Conservation (phyloP, 495 filamentous ascomycete species). For the Corynascus novoguineensis region DNA sequence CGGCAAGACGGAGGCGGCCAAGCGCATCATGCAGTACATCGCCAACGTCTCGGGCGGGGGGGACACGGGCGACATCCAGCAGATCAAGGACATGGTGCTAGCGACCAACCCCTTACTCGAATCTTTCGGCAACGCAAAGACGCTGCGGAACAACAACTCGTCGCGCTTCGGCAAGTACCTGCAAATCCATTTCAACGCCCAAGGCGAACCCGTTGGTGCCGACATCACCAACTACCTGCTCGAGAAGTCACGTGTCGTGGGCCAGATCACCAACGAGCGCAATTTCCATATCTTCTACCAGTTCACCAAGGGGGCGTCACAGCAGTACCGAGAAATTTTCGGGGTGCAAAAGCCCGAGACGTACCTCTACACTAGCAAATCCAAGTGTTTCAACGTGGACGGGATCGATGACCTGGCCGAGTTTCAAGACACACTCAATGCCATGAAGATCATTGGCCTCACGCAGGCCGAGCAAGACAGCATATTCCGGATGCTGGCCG, state of each 20-base stretch:
- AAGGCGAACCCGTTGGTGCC: slow-evolving; percentile 91
- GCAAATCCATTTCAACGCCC: slow-evolving; percentile 91
- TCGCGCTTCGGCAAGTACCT: slow-evolving; percentile 98
- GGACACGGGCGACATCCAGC: slow-evolving; percentile 83
- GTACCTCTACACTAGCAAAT: slow-evolving; percentile 90
- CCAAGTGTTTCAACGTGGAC: slow-evolving; percentile 88
- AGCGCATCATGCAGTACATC: slow-evolving; percentile 99
- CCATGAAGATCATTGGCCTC: slow-evolving; percentile 92
- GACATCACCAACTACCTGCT: slow-evolving; percentile 98
- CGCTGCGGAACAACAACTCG: slow-evolving; percentile 96
- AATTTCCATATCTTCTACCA: slow-evolving; percentile 99
- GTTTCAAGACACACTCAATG: slow-evolving; percentile 86
- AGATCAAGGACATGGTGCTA: slow-evolving; percentile 98
- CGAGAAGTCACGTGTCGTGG: slow-evolving; percentile 92
- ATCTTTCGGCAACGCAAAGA: slow-evolving; percentile 98
- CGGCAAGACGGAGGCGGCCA: slow-evolving; percentile 98
- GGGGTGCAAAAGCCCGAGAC: slow-evolving; percentile 88
- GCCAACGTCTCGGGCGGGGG: slow-evolving; percentile 91
- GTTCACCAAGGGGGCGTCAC: slow-evolving; percentile 88
- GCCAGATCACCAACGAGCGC: slow-evolving; percentile 90
- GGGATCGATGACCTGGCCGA: slow-evolving; percentile 90
- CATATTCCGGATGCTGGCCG: slow-evolving; percentile 93
- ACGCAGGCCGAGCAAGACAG: slow-evolving; percentile 85
- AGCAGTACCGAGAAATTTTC: slow-evolving; percentile 76
- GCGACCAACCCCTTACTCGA: slow-evolving; percentile 96